Evolutionary conservation across 2,329 filamentous ascomycete genomes (phyloP).

Genomic region (Coniosporium tulheliwenetii): DNA sequence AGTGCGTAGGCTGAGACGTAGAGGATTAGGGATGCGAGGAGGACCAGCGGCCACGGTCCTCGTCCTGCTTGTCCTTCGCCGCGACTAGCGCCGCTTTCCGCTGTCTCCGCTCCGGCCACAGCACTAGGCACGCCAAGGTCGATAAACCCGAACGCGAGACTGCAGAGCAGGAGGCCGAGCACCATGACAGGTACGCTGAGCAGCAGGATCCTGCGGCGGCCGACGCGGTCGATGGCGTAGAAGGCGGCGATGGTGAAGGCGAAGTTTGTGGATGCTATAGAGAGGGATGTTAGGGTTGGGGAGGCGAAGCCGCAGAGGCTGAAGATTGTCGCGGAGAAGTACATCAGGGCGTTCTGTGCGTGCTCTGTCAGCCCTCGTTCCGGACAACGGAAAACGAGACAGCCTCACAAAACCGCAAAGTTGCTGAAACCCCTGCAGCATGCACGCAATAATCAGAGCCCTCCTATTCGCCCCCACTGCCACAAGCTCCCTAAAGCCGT

Average conservation of each 20-base stretch:
- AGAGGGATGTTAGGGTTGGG: constrained; percentile 27
- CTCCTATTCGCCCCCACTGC: constrained; percentile 41
- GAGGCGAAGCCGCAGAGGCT: constrained; percentile 27
- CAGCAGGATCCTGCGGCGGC: constrained; percentile 48
- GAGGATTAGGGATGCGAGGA: constrained; percentile 61
- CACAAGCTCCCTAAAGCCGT: constrained; percentile 19
- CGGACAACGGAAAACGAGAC: constrained; percentile 60
- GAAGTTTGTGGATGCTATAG: constrained; percentile 30
- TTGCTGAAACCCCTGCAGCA: constrained; percentile 78
- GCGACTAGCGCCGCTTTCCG: neutral
- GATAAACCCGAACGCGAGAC: constrained; percentile 55
- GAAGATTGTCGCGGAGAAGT: constrained; percentile 33
- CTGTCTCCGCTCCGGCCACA: neutral
- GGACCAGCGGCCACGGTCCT: constrained; percentile 27
- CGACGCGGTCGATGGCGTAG: constrained; percentile 26
- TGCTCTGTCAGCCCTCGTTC: too few species aligned
- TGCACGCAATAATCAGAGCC: constrained; percentile 70
- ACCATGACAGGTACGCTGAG: constrained; percentile 77
- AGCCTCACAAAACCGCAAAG: constrained; percentile 61
- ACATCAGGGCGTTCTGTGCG: constrained; percentile 33
- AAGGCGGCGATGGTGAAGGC: constrained; percentile 29
- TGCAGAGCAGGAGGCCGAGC: constrained; percentile 52
- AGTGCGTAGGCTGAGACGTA: constrained; percentile 80
- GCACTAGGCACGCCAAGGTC: constrained; percentile 20
- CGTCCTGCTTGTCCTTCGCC: constrained; percentile 8